Percentiles rank a stretch among this genome's conserved stretches.
Conservation (phyloP, 2,329 filamentous ascomycete species). For the Ascochyta koolunga region DNA sequence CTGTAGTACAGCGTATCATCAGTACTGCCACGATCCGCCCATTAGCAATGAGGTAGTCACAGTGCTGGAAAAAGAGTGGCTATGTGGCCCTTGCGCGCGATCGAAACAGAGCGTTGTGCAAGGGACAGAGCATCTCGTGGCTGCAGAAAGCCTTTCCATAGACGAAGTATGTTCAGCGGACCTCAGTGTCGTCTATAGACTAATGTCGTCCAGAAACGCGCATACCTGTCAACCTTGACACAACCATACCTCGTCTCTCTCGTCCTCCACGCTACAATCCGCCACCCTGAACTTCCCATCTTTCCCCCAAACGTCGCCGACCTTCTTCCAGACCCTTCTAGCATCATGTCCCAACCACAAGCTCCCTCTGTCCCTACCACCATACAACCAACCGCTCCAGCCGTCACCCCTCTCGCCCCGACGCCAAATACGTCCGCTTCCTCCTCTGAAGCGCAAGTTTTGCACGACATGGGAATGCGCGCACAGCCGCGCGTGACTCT, state of each 20-base stretch:
- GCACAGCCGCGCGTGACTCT: constrained; percentile 24
- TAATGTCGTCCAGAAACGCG: constrained; percentile 58
- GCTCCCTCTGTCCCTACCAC: constrained; percentile 16
- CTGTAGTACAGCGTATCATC: constrained; percentile 81
- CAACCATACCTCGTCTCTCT: constrained; percentile 68
- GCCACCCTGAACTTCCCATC: constrained; percentile 69
- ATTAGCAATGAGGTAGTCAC: constrained; percentile 73
- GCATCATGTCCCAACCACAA: constrained; percentile 18
- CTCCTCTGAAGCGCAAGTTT: constrained; percentile 42
- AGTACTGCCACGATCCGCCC: constrained; percentile 77
- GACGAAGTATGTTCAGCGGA: constrained; percentile 49
- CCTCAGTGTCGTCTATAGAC: background rate
- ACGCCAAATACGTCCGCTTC: constrained; percentile 36
- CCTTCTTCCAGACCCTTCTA: constrained; percentile 28
- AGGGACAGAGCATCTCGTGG: constrained; percentile 47
- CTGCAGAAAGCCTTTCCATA: constrained; percentile 48
- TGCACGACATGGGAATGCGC: constrained; percentile 30
- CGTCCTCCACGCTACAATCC: constrained; percentile 65
- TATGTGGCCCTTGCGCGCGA: constrained; percentile 66
- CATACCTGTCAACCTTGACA: constrained; percentile 67
- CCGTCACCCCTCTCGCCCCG: constrained; percentile 24
- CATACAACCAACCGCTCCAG: constrained; percentile 41
- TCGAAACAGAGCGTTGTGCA: constrained; percentile 38
- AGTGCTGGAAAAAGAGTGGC: constrained; percentile 72
- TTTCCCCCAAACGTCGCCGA: constrained; percentile 56